These are phyloP conservation scores for Gossypium ekmanianum DNA, from an alignment of 345 rosid species.

Conservation along the genomic window DNA sequence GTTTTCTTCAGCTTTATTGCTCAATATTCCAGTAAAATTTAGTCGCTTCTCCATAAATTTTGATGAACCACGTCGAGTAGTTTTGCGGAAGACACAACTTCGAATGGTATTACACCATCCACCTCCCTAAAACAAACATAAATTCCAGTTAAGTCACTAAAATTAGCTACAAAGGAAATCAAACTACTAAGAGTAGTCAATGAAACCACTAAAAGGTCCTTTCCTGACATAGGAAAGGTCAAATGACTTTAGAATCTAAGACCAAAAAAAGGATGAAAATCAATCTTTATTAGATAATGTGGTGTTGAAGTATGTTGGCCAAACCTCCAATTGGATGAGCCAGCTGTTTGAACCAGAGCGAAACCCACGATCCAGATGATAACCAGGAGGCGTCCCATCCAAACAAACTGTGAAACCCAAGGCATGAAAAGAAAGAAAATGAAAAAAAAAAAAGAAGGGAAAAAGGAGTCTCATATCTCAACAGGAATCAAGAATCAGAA, in stretches of 20 bases:
- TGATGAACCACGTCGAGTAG: constrained; percentile 60
- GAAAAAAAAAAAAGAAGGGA: too few species aligned
- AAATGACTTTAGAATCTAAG: neutral
- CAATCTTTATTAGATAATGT: neutral
- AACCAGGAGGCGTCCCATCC: constrained; percentile 88
- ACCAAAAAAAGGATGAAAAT: neutral
- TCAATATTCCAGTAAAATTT: constrained; percentile 56
- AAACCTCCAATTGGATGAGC: constrained; percentile 85
- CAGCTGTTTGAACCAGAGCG: constrained; percentile 80
- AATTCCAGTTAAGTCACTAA: neutral
- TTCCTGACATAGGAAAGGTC: neutral
- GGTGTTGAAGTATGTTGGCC: neutral
- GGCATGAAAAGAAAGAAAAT: neutral
- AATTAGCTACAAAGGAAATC: neutral
- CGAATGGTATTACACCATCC: constrained; percentile 70
- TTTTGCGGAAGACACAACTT: constrained; percentile 51
- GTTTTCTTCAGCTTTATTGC: constrained; percentile 62
- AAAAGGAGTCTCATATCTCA: neutral
- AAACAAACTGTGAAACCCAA: constrained; percentile 53
- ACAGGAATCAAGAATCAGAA: constrained; percentile 2
- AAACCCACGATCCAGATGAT: constrained; percentile 67
- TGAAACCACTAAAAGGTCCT: neutral
- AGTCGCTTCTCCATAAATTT: constrained; percentile 52
- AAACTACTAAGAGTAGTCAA: neutral
- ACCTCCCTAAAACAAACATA: constrained; percentile 59